Evolutionary conservation across 169 alveolate species (phyloP).

Genomic region (Perkinsus olseni): DNA sequence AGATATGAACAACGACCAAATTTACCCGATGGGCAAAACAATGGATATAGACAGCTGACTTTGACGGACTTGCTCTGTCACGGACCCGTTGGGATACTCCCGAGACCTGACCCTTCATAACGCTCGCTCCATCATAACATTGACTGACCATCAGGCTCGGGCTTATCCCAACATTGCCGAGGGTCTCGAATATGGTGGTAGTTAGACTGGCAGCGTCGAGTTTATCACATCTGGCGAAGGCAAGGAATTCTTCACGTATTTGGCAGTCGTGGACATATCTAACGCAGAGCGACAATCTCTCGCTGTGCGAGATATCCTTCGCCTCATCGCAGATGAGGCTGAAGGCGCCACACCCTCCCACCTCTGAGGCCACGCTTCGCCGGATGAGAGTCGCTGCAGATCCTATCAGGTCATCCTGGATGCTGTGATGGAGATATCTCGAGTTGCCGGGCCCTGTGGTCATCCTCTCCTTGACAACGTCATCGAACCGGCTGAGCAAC

Average conservation of each 20-base stretch:
- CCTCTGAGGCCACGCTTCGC: not conserved
- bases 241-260: not conserved
- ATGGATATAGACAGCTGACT: no score
- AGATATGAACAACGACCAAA: no score
- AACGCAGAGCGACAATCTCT: not conserved
- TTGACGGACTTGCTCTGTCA: no score
- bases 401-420: not conserved
- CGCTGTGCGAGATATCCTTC: not conserved
- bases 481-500: not conserved
- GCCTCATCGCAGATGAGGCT: not conserved
- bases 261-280: not conserved
- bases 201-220: not conserved
- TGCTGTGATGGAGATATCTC: not conserved
- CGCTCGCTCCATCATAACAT: not conserved
- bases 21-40: no score
- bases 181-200: not conserved
- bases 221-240: not conserved
- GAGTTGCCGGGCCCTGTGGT: not conserved
- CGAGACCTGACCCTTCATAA: no score
- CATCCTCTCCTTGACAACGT: not conserved
- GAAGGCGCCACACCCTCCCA: not conserved
- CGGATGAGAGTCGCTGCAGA: not conserved
- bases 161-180: not conserved
- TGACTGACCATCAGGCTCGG: not conserved
- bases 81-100: no score